A percentile compares a stretch with the other conserved stretches of the same genome.
Evolutionary conservation across 129 eudicot species (phyloP).

Genomic region (Kitagawia praeruptora): DNA sequence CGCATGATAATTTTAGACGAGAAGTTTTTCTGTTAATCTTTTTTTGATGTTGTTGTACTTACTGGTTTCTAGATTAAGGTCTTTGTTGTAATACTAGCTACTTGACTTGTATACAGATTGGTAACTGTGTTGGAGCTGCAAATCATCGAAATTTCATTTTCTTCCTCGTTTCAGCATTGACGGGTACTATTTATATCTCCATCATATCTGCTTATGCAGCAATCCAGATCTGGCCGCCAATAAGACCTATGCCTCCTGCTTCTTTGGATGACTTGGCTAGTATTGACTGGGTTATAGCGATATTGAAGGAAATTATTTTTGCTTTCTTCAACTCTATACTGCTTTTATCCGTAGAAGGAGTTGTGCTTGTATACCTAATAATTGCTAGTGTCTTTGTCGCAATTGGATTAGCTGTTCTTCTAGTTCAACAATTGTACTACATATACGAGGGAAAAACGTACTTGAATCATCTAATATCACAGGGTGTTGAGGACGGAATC

Average conservation of each 20-base stretch:
- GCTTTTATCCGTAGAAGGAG: constrained; percentile 57
- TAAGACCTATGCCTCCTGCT: constrained; percentile 17
- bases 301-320: constrained; percentile 27
- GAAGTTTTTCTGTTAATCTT: background rate
- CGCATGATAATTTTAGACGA: background rate
- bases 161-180: constrained; percentile 73
- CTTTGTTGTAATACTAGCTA: background rate
- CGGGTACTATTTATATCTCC: constrained; percentile 54
- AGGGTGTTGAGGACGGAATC: constrained; percentile 13
- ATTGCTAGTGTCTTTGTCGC: constrained; percentile 68
- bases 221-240: constrained; percentile 57
- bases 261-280: constrained; percentile 19
- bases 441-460: constrained; percentile 76
- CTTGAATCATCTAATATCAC: constrained; percentile 54
- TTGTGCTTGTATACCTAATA: constrained; percentile 66
- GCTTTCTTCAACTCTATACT: constrained; percentile 51
- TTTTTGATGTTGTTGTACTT: background rate
- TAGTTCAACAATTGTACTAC: constrained; percentile 85
- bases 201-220: constrained; percentile 46
- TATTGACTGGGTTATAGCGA: constrained; percentile 17
- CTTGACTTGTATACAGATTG: constrained; percentile 47
- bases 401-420: constrained; percentile 71
- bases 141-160: constrained; percentile 71
- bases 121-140: constrained; percentile 93
- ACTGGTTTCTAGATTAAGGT: background rate